Evolutionary conservation across 2,329 filamentous ascomycete genomes (phyloP).

Genomic region (Xylaria sp.): DNA sequence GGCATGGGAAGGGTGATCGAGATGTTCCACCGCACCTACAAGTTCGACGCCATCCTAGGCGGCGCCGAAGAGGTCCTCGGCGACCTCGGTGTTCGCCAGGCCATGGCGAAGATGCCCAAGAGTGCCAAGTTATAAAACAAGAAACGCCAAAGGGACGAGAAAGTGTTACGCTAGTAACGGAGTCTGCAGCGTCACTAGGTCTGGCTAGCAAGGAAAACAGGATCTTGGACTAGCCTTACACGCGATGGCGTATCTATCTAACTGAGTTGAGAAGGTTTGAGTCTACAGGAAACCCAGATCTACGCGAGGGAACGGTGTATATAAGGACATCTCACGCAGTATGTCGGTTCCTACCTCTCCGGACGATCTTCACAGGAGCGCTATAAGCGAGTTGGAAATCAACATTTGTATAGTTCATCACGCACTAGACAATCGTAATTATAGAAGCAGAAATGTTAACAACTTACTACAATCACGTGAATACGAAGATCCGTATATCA

Average conservation of each 20-base stretch:
- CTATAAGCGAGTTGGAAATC: not conserved
- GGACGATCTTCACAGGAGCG: not conserved
- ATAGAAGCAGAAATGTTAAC: not conserved
- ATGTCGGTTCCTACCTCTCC: not conserved
- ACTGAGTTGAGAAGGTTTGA: not conserved
- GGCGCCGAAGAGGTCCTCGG: conserved; percentile 86
- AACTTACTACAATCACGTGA: not conserved
- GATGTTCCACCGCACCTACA: conserved; percentile 86
- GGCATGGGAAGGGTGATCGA: conserved; percentile 88
- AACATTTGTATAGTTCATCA: not conserved
- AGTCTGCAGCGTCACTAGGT: not conserved
- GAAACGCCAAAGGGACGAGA: not conserved
- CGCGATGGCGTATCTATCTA: not conserved
- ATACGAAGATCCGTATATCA: not conserved
- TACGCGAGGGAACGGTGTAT: not conserved
- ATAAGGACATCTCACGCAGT: not conserved
- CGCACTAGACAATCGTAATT: not conserved
- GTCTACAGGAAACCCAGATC: not conserved
- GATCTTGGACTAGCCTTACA: not conserved
- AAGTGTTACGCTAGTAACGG: not conserved
- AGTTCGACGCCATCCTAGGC: conserved; percentile 82
- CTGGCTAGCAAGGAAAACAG: not conserved
- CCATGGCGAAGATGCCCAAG: conserved; percentile 86
- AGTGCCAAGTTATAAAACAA: conserved; percentile 72
- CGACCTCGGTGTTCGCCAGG: conserved; percentile 85